These are phyloP conservation scores for Cruciata laevipes DNA, from an alignment of 257 asterid genomes.

Conservation along the genomic window DNA sequence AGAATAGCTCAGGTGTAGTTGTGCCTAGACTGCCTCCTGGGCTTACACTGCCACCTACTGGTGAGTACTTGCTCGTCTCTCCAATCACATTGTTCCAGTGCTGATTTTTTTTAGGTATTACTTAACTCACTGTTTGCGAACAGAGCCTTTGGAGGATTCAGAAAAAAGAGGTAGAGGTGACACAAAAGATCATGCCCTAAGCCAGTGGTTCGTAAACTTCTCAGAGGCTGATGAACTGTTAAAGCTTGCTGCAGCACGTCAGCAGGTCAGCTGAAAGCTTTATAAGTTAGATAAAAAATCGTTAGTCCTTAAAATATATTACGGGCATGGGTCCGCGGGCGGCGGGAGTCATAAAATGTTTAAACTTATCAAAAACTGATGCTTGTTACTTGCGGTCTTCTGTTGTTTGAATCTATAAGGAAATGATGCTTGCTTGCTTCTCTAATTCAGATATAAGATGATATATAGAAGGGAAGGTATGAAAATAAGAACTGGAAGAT, in stretches of 20 bases:
- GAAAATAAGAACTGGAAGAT: not conserved
- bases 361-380: not conserved
- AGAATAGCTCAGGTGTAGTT: conserved; percentile 65
- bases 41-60: conserved; percentile 49
- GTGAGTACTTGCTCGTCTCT: conserved; percentile 29
- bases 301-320: conserved; percentile 3
- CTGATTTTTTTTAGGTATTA: not conserved
- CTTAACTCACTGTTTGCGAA: conserved; percentile 8
- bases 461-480: not conserved
- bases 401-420: not conserved
- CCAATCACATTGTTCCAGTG: conserved; percentile 1
- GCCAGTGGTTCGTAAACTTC: conserved; percentile 75
- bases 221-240: conserved; percentile 92
- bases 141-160: conserved; percentile 55
- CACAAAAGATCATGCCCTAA: conserved; percentile 68
- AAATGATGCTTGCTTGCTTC: not conserved
- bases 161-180: conserved; percentile 56
- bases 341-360: not conserved
- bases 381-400: not conserved
- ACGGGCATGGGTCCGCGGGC: not conserved
- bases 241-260: conserved; percentile 90
- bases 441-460: not conserved
- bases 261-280: conserved; percentile 51
- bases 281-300: not conserved
- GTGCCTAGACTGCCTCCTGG: conserved; percentile 67